Conservation (phyloP, 345 rosid genomes). For the Chamaenerion angustifolium region DNA sequence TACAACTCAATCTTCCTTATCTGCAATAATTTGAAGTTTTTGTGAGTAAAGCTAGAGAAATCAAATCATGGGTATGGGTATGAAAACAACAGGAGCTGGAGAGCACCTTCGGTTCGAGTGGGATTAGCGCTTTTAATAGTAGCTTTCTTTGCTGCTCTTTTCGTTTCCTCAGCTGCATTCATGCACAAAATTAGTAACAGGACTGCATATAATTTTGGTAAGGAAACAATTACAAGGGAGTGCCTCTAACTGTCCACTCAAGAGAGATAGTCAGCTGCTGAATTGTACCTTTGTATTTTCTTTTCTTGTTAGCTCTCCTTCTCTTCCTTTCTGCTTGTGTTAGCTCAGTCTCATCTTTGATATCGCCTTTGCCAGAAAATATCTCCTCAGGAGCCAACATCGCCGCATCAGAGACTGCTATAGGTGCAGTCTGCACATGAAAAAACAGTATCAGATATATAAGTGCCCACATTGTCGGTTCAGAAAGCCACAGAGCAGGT, state of each 20-base stretch:
- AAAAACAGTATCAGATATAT: too few species aligned
- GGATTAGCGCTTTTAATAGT: conserved; percentile 7
- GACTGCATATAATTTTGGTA: neutral
- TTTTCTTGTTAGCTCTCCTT: conserved; percentile 96
- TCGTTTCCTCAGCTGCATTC: conserved; percentile 44
- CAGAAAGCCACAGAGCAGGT: too few species aligned
- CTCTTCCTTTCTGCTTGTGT: conserved; percentile 80
- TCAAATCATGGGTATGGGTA: conserved; percentile 2
- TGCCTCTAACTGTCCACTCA: neutral
- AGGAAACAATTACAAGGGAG: neutral
- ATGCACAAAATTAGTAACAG: conserved; percentile 6
- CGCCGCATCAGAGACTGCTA: conserved; percentile 90
- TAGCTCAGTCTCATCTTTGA: conserved; percentile 77
- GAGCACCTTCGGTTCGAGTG: conserved; percentile 25
- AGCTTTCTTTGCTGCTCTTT: conserved; percentile 37
- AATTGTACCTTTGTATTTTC: conserved; percentile 59
- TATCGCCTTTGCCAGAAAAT: conserved; percentile 64
- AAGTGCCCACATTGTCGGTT: too few species aligned
- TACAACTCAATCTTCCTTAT: too few species aligned
- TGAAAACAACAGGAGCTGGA: neutral
- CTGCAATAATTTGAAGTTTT: too few species aligned
- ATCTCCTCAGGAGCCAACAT: conserved; percentile 98
- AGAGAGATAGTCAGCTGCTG: neutral
- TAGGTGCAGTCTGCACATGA: conserved; percentile 60
- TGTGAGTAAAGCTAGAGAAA: too few species aligned